phyloP scores from a whole-genome alignment of 2,329 filamentous ascomycete species.

The Cytospora paraplurivora region DNA sequence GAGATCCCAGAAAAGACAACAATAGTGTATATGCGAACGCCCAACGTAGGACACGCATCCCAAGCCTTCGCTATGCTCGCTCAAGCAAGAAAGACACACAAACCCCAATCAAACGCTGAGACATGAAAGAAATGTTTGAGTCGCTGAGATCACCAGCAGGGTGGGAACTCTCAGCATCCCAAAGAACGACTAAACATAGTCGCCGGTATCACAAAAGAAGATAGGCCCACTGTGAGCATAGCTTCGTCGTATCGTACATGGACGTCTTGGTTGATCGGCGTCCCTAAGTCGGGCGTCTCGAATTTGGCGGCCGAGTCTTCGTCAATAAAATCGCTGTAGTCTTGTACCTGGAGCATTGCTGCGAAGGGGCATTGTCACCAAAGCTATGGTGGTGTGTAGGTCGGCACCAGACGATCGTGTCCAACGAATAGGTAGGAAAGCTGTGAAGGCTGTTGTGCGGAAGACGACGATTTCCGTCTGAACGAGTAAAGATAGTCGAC shows the following conservation, averaged over 20 bases:
- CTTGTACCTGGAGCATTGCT: not conserved
- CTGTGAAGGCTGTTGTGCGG: constrained; percentile 47
- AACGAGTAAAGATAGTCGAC: constrained; percentile 53
- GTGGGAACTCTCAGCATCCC: constrained; percentile 1
- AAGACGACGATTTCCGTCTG: constrained; percentile 39
- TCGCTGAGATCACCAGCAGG: constrained; percentile 16
- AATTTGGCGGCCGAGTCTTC: constrained; percentile 20
- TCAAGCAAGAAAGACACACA: constrained; percentile 22
- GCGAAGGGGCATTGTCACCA: not conserved
- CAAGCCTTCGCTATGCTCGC: constrained; percentile 27
- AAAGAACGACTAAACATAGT: constrained; percentile 12
- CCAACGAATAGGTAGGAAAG: constrained; percentile 53
- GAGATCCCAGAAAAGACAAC: constrained; percentile 16
- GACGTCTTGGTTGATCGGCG: constrained; percentile 1
- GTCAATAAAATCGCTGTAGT: constrained; percentile 25
- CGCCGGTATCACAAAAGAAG: constrained; percentile 8
- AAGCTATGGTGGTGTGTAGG: constrained; percentile 40
- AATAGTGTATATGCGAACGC: constrained; percentile 24
- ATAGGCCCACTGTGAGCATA: constrained; percentile 1
- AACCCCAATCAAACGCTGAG: constrained; percentile 11
- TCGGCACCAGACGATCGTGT: constrained; percentile 45
- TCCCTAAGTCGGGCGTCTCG: constrained; percentile 2
- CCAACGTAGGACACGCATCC: constrained; percentile 8
- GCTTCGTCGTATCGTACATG: constrained; percentile 8
- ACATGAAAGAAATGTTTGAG: constrained; percentile 6